Base-by-base conservation (phyloP, 306 rosid species). In the Pyrus communis region DNA sequence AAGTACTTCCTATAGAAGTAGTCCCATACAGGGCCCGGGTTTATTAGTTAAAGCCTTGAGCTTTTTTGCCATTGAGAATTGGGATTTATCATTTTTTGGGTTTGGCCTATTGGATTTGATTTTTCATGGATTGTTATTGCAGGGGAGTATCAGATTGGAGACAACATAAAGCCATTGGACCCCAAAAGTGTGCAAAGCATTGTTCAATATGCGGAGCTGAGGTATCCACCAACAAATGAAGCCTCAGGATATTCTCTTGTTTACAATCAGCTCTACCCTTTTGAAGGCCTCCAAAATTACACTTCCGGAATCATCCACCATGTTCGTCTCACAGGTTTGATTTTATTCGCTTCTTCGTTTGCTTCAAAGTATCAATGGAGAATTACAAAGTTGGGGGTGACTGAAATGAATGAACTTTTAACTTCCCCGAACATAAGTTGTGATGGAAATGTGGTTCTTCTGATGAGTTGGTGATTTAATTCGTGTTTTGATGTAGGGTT, bases 241-340 rank as follows among this genome's bases (percentile, higher is more conserved):
- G 89, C 95, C 25, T 84, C 77, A 57, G 95, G 98, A n/a, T 49
- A 85, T 61, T 90, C 95, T 77, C 91, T 89, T 38, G 84, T 87
- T 60, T 93, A 91, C 77, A 82, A 42, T 76, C 96, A 93, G 73
- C 93, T 91, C 22, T 91, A 93, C 80, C 98, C 96, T 80, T 93
- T 78, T 31, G 85, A 89, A 69, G 96, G 96, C 62, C 91, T 93
- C 81, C 90, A 86, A 81, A 93, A 93, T 75, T 91, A 93, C 76
- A 87, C 95, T 70, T 93, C 98, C 11, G 98, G 98, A 77, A 93
- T 93, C 81, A 91, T 93, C 79, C 96, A 90, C 78, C 98, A 90
- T 27, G 98, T 91, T 82, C 92, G 82, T 52, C 90, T 93, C 49
- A 85, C 83, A 81, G 96, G 96, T 93, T 60, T 79, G 5, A 35